A percentile compares a stretch with the other conserved stretches of the same genome.
Conservation (phyloP, 1,284 basidiomycete genomes). For the Ganoderma leucocontextum region DNA sequence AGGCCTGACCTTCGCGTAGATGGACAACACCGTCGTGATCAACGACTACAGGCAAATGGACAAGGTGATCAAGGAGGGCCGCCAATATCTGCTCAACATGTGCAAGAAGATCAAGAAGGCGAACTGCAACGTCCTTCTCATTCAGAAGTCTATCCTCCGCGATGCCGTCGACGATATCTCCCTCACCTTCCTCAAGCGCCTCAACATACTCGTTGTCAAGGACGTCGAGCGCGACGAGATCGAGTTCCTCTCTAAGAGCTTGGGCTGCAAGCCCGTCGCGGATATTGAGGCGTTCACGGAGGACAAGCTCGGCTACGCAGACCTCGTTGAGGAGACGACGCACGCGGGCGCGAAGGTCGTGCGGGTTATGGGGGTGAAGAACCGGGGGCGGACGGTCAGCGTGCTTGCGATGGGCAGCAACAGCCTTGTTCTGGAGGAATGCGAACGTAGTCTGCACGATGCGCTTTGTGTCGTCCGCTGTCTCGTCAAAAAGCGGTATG, state of each 20-base stretch:
- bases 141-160: constrained; percentile 99
- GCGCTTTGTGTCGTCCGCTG: constrained; percentile 98
- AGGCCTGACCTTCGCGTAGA: constrained; percentile 56
- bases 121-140: constrained; percentile 97
- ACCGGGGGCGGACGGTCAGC: constrained; percentile 94
- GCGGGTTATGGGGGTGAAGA: constrained; percentile 95
- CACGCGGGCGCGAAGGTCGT: constrained; percentile 92
- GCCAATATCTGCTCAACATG: constrained; percentile 97
- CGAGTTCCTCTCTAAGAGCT: constrained; percentile 94
- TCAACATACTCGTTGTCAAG: constrained; percentile 97
- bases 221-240: constrained; percentile 99
- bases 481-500: constrained; percentile 96
- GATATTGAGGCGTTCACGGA: constrained; percentile 99
- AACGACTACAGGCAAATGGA: constrained; percentile 99
- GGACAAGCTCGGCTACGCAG: constrained; percentile 97
- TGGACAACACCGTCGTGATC: constrained; percentile 99
- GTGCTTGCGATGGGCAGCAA: constrained; percentile 97
- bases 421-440: constrained; percentile 95
- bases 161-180: constrained; percentile 99
- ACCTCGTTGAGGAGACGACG: constrained; percentile 92
- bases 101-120: constrained; percentile 99
- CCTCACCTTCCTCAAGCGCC: constrained; percentile 97
- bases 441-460: constrained; percentile 97
- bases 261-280: constrained; percentile 95
- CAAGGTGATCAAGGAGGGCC: constrained; percentile 99